These are phyloP conservation scores for Pythium phragmitis DNA, from an alignment of 352 stramenopile species.

Conservation along the genomic window DNA sequence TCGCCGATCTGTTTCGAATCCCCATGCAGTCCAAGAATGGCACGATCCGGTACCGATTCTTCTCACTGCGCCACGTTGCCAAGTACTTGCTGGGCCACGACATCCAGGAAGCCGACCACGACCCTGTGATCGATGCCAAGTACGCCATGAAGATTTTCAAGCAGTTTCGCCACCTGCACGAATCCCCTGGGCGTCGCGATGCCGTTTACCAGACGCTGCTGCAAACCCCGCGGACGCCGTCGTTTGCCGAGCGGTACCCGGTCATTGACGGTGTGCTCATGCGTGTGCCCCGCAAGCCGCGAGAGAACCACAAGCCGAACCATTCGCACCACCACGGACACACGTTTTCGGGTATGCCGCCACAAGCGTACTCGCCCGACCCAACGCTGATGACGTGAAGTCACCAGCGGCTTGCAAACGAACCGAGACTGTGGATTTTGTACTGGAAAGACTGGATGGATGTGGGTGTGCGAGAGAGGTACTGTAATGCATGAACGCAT, in stretches of 20 bases:
- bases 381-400: slow-evolving; percentile 25
- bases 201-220: slow-evolving; percentile 80
- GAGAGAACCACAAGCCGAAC: slow-evolving; percentile 5
- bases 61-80: slow-evolving; percentile 80
- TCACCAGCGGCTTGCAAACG: not conserved
- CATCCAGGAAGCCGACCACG: slow-evolving; percentile 84
- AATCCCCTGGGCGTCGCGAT: slow-evolving; percentile 69
- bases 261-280: slow-evolving; percentile 85
- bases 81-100: slow-evolving; percentile 80
- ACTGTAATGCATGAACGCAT: slow-evolving; percentile 15
- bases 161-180: slow-evolving; percentile 79
- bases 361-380: slow-evolving; percentile 13
- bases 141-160: slow-evolving; percentile 92
- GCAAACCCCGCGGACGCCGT: slow-evolving; percentile 80
- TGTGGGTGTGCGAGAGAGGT: slow-evolving; percentile 9
- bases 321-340: not conserved
- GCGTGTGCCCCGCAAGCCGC: slow-evolving; percentile 60
- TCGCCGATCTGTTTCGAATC: slow-evolving; percentile 82
- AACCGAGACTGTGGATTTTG: not conserved
- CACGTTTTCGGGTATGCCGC: slow-evolving; percentile 6
- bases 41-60: slow-evolving; percentile 80
- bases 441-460: not conserved
- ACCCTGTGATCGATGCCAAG: slow-evolving; percentile 82
- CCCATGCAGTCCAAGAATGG: slow-evolving; percentile 73
- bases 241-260: slow-evolving; percentile 78